Evolutionary conservation across 2,329 filamentous ascomycete genomes (phyloP), one percentile per base, ranked within the genome.

Genomic region (Fusarium buharicum): DNA sequence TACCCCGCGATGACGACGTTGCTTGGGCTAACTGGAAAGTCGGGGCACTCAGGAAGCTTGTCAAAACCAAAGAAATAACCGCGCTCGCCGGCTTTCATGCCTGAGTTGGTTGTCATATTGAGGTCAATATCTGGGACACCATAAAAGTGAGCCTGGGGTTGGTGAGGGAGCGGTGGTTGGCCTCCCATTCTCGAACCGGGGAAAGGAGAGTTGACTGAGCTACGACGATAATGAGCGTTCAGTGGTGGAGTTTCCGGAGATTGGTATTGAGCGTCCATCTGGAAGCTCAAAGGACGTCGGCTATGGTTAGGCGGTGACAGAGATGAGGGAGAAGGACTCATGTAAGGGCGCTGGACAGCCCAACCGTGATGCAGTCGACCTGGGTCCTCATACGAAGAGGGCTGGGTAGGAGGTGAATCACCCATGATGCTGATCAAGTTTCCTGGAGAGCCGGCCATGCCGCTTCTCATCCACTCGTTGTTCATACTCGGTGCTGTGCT

Each of bases 21-120:
- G 70, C 90, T 84, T 50, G 78, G 77, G 30, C 78, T 78, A 51
- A 76, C 69, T 14, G 67, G 66, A 49, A 74, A 73, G 49, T 77
- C 74, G 7, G 71, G 68, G 36, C 75, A 73, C n/a, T 77, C 74
- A 2, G 84, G 82, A 38, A 96, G 80, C 3, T 82, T 87, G 73
- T 97, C 93, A 69, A 96, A 93, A 6, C 90, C 88, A 72, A 92
- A 95, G 73, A 90, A 91, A 66, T 90, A 92, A 8, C 90, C 91
- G 39, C 84, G 84, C 33, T 89, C 86, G 4, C 88, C 88, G 3
- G 88, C 84, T 64, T 83, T 83, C 70, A 89, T 79, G 10, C 84
- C 84, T 16, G 82, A 77, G 38, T 79, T 80, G 14, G 79, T 76
- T 50, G 82, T 78, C 43, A 89, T 79, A 63, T 92, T 88, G 24